Percentiles rank a stretch among this genome's conserved stretches.
Conservation (phyloP, 2,329 filamentous ascomycete genomes). For the Cladorrhinum sp. region DNA sequence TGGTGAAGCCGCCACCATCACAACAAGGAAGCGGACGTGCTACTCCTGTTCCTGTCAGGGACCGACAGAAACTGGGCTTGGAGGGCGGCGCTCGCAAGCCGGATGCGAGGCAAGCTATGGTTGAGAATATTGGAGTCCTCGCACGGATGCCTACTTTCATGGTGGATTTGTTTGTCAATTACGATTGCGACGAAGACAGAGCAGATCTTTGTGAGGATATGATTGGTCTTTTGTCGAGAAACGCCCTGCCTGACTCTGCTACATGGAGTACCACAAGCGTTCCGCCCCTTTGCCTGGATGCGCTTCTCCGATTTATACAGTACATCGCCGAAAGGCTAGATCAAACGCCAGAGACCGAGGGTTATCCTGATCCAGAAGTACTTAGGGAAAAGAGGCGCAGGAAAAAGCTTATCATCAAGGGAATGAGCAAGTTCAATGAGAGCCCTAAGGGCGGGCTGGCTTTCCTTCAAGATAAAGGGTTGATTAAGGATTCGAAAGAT, state of each 20-base stretch:
- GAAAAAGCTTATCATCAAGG: slow-evolving; percentile 87
- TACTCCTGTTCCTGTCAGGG: slow-evolving; percentile 87
- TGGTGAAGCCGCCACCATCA: slow-evolving; percentile 74
- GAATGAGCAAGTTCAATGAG: slow-evolving; percentile 90
- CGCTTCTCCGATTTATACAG: slow-evolving; percentile 84
- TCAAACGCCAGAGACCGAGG: slow-evolving; percentile 61
- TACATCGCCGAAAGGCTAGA: slow-evolving; percentile 85
- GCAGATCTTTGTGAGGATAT: slow-evolving; percentile 93
- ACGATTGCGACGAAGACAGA: slow-evolving; percentile 91
- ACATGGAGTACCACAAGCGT: slow-evolving; percentile 99
- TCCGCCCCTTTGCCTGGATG: slow-evolving; percentile 89
- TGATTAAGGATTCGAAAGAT: slow-evolving; percentile 74
- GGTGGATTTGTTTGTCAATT: slow-evolving; percentile 94
- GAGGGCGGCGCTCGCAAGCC: slow-evolving; percentile 90
- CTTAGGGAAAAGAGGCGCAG: slow-evolving; percentile 71
- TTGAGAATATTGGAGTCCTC: slow-evolving; percentile 89
- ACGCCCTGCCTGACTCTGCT: slow-evolving; percentile 93
- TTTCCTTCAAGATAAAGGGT: slow-evolving; percentile 78
- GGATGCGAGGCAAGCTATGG: slow-evolving; percentile 96
- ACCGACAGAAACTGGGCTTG: slow-evolving; percentile 86
- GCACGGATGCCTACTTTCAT: slow-evolving; percentile 92
- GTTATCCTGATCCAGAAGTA: slow-evolving; percentile 61
- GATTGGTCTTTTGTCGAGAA: slow-evolving; percentile 86
- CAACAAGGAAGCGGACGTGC: slow-evolving; percentile 75
- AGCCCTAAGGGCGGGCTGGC: slow-evolving; percentile 85